A percentile compares a stretch with the other conserved stretches of the same genome.
Conservation (phyloP, 139 green algal genomes). For the Klebsormidium nitens region DNA sequence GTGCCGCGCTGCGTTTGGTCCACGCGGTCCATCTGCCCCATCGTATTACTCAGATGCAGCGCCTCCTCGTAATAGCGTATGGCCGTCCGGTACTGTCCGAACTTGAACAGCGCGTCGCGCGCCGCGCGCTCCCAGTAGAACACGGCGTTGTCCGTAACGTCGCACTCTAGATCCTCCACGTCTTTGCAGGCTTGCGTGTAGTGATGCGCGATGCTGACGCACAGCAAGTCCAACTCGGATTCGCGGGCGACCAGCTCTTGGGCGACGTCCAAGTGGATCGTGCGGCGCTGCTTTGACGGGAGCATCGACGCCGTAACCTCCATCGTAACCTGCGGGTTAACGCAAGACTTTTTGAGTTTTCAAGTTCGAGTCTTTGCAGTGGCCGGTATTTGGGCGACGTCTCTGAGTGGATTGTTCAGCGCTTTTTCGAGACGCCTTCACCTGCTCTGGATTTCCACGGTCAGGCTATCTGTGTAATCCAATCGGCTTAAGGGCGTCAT, state of each 20-base stretch:
- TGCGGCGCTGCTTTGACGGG: slow-evolving; percentile 53
- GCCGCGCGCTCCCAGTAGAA: slow-evolving; percentile 12
- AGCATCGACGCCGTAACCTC: slow-evolving; percentile 70
- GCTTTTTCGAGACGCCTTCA: no score
- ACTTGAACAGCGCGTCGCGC: slow-evolving; percentile 12
- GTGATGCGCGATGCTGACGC: slow-evolving; percentile 65
- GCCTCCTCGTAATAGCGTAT: slow-evolving; percentile 18
- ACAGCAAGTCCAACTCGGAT: no score
- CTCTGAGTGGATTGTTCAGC: no score
- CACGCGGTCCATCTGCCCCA: background rate
- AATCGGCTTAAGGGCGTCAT: no score
- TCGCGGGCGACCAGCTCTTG: background rate
- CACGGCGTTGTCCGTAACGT: slow-evolving; percentile 15
- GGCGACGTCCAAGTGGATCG: slow-evolving; percentile 60
- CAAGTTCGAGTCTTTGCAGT: no score
- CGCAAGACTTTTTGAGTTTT: no score
- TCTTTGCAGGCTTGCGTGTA: slow-evolving; percentile 55
- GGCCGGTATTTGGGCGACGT: no score
- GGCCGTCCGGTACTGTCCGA: slow-evolving; percentile 5
- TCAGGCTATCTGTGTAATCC: no score
- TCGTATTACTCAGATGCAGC: background rate
- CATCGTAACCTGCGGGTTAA: background rate
- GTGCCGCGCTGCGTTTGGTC: background rate
- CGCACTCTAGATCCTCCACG: slow-evolving; percentile 37
- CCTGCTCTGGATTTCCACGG: no score